phyloP scores from a whole-genome alignment of 2,329 filamentous ascomycete genomes.

The Phyllachora maydis region DNA sequence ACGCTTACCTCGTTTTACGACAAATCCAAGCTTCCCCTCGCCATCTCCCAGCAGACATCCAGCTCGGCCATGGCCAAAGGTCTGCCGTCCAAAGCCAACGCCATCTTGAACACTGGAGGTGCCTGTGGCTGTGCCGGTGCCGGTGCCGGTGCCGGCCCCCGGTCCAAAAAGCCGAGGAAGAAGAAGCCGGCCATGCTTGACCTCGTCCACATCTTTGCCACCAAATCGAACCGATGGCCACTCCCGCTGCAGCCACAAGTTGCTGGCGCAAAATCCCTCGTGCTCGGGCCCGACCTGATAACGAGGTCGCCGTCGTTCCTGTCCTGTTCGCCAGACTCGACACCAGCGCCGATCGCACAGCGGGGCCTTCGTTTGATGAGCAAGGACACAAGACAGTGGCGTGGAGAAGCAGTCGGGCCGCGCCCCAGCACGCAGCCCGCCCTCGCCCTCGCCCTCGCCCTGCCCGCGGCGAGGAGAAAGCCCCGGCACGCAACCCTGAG shows the following conservation, averaged over 20 bases:
- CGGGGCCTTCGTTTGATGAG: no score
- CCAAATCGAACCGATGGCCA: conserved; percentile 10
- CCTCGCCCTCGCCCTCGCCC: not conserved
- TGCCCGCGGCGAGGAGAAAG: not conserved
- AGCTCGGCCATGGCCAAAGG: conserved; percentile 37
- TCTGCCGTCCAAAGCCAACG: conserved; percentile 23
- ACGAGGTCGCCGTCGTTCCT: conserved; percentile 20
- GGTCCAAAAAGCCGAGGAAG: no score
- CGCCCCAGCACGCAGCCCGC: conserved; percentile 1
- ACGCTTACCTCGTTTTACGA: conserved; percentile 38
- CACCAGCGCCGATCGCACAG: conserved; percentile 9
- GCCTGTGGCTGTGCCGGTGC: no score
- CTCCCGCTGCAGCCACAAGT: conserved; percentile 11
- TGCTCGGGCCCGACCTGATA: conserved; percentile 16
- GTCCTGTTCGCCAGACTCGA: conserved; percentile 12
- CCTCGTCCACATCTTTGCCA: conserved; percentile 20
- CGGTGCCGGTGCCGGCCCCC: conserved; percentile 8
- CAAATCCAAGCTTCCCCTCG: conserved; percentile 29
- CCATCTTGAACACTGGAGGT: conserved; percentile 24
- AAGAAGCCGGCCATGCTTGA: conserved; percentile 28
- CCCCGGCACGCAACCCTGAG: not conserved
- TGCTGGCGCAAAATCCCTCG: conserved; percentile 6
- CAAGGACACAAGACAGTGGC: no score
- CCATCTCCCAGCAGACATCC: conserved; percentile 38
- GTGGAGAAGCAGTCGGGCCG: no score